Evolutionary conservation across 352 stramenopile genomes (phyloP).

Genomic region (Globisporangium rhizosaccharum): DNA sequence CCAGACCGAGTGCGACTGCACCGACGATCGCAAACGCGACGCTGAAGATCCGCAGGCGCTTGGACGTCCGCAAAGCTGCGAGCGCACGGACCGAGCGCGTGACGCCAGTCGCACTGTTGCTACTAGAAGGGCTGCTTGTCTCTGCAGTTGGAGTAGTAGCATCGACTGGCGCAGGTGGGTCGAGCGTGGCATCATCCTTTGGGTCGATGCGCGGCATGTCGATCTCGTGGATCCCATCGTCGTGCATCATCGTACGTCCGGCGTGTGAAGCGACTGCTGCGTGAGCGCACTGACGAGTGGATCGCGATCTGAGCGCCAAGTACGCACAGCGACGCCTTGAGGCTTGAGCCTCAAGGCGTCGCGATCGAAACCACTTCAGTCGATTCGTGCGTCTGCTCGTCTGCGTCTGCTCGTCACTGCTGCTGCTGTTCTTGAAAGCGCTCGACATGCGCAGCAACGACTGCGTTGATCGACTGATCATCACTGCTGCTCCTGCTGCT

Average conservation of each 20-base stretch:
- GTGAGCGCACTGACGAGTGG: no score
- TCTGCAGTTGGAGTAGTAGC: background rate
- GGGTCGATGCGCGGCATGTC: slow-evolving; percentile 1
- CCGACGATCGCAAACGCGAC: slow-evolving; percentile 12
- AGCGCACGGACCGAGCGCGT: background rate
- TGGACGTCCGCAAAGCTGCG: background rate
- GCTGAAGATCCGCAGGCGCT: slow-evolving; percentile 15
- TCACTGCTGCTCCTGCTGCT: background rate
- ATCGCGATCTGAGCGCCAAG: no score
- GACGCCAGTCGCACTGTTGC: background rate
- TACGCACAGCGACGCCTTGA: background rate
- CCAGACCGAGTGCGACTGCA: slow-evolving; percentile 16
- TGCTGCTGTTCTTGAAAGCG: slow-evolving; percentile 5
- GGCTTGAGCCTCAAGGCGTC: background rate
- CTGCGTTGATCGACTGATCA: background rate
- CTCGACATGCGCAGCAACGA: slow-evolving; percentile 3
- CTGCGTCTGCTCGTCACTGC: background rate
- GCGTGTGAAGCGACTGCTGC: no score
- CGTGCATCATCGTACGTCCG: slow-evolving; percentile 5
- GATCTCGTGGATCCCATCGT: slow-evolving; percentile 8
- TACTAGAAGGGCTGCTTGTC: background rate
- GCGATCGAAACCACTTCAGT: background rate
- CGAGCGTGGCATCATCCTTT: background rate
- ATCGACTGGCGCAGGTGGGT: background rate
- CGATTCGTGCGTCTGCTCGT: no score